These are phyloP conservation scores for Solanum infundibuliforme DNA, from an alignment of 257 asterid species.

Conservation along the genomic window DNA sequence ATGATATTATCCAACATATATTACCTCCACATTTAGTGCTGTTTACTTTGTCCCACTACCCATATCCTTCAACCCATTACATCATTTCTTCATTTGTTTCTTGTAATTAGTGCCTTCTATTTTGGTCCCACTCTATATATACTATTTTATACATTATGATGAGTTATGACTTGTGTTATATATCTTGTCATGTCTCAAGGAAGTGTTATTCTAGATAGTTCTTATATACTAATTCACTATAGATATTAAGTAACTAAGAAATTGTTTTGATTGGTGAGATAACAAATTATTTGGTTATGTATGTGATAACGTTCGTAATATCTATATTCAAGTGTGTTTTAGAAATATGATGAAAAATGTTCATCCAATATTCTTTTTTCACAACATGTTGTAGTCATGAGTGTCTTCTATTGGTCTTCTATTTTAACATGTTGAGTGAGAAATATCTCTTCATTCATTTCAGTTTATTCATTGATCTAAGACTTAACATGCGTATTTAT, in stretches of 20 bases:
- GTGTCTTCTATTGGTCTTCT: neutral
- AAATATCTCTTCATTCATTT: neutral
- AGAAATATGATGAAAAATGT: too few species aligned
- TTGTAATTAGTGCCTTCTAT: neutral
- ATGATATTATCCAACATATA: neutral
- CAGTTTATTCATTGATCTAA: neutral
- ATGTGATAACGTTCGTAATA: neutral
- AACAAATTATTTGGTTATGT: neutral
- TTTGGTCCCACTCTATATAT: neutral
- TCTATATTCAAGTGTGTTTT: too few species aligned
- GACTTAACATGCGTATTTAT: neutral
- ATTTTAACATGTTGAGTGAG: neutral
- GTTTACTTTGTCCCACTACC: neutral
- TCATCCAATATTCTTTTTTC: too few species aligned
- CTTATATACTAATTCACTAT: neutral
- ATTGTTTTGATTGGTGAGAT: neutral
- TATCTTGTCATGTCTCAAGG: neutral
- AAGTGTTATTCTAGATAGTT: neutral
- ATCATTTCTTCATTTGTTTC: neutral
- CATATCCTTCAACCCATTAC: neutral
- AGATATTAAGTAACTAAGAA: neutral
- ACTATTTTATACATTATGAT: too few species aligned
- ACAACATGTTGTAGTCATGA: neutral
- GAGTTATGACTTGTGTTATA: neutral
- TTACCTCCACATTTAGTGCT: neutral